Evolutionary conservation across 2,329 filamentous ascomycete species (phyloP).

Genomic region (Diaporthe citri): DNA sequence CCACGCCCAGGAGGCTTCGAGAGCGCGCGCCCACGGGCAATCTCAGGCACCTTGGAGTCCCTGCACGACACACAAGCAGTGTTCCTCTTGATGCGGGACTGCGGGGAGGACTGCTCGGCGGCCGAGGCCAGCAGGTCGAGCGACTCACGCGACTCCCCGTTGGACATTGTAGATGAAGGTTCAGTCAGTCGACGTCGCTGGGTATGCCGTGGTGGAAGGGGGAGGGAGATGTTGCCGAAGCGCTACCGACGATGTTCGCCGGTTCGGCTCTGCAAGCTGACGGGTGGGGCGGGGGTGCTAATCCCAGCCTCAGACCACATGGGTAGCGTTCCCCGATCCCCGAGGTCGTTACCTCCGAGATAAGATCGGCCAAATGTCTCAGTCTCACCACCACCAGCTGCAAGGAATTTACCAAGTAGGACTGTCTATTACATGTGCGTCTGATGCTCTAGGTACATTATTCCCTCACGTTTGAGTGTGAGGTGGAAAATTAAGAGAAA

Average conservation of each 20-base stretch:
- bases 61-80: slow-evolving; percentile 40
- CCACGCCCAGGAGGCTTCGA: neutral
- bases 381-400: neutral
- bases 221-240: slow-evolving; percentile 21
- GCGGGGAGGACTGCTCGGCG: slow-evolving; percentile 40
- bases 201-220: neutral
- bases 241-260: slow-evolving; percentile 23
- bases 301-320: slow-evolving; percentile 4
- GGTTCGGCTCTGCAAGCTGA: slow-evolving; percentile 22
- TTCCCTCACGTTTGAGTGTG: neutral
- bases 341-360: neutral
- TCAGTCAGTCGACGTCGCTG: neutral
- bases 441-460: neutral
- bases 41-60: slow-evolving; percentile 34
- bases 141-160: slow-evolving; percentile 38
- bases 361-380: neutral
- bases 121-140: slow-evolving; percentile 40
- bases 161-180: slow-evolving; percentile 26
- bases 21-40: neutral
- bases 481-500: neutral
- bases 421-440: neutral
- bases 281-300: slow-evolving; percentile 3
- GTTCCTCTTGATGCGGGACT: slow-evolving; percentile 40
- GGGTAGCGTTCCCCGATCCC: too few species aligned
- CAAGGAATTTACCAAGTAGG: neutral